A percentile compares a stretch with the other conserved stretches of the same genome.
Conservation (phyloP, 306 rosid species). For the Trichosanthes cucumerina region DNA sequence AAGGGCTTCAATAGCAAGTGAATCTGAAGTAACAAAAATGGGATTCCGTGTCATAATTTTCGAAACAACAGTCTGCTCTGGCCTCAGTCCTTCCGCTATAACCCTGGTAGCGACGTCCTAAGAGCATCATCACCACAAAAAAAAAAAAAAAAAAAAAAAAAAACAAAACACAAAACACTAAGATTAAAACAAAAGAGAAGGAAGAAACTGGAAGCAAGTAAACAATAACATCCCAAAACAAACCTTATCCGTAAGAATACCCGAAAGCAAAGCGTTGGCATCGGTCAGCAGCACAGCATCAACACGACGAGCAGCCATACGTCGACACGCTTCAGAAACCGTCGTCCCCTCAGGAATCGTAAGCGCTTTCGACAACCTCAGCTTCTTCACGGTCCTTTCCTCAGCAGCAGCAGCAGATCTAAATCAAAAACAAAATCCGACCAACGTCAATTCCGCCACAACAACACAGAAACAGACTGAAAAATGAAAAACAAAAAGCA, state of each 20-base stretch:
- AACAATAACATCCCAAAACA: neutral
- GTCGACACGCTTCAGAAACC: slow-evolving; percentile 81
- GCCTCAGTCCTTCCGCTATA: slow-evolving; percentile 82
- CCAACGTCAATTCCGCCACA: neutral
- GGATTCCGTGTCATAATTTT: slow-evolving; percentile 91
- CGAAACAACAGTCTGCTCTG: slow-evolving; percentile 71
- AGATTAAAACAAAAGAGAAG: neutral
- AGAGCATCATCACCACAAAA: slow-evolving; percentile 14
- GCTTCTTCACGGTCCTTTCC: slow-evolving; percentile 93
- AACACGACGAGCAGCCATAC: slow-evolving; percentile 93
- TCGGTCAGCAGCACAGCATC: slow-evolving; percentile 78
- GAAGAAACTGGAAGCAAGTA: neutral
- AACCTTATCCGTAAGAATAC: slow-evolving; percentile 92
- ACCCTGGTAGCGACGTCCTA: slow-evolving; percentile 81
- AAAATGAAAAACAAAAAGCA: neutral
- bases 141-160: too few species aligned
- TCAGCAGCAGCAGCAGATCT: slow-evolving; percentile 54
- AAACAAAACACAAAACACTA: slow-evolving; percentile 17
- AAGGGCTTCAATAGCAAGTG: slow-evolving; percentile 78
- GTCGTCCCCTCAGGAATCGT: slow-evolving; percentile 85
- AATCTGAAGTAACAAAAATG: slow-evolving; percentile 63
- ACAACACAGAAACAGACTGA: neutral
- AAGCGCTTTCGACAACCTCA: slow-evolving; percentile 70
- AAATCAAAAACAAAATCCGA: neutral
- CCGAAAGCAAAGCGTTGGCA: slow-evolving; percentile 80